These are phyloP conservation scores for Cicer judaicum DNA, from an alignment of 306 rosid species.

Conservation along the genomic window DNA sequence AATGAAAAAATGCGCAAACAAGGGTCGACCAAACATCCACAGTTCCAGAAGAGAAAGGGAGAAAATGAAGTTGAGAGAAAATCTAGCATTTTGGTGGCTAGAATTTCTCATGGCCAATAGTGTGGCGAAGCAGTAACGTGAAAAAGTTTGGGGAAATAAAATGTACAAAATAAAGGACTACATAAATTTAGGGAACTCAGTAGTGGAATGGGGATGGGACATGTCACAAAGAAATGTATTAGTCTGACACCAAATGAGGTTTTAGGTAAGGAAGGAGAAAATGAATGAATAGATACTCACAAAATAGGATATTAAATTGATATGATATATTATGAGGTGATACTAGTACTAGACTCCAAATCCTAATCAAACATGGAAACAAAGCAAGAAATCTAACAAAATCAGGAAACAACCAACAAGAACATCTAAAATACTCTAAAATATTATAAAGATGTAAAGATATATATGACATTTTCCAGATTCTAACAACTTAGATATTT, in stretches of 20 bases:
- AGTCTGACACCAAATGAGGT: not conserved
- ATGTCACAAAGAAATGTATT: not conserved
- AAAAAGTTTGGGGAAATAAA: not conserved
- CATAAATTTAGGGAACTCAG: not conserved
- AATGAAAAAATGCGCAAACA: not conserved
- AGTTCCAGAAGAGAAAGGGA: conserved; percentile 9
- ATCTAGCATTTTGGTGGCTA: not conserved
- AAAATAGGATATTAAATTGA: conserved; percentile 13
- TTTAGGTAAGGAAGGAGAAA: not conserved
- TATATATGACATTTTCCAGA: conserved; percentile 1
- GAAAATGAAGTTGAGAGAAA: not conserved
- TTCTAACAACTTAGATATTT: conserved; percentile 18
- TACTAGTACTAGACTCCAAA: conserved; percentile 3
- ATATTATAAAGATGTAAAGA: conserved; percentile 2
- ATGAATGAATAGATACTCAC: not conserved
- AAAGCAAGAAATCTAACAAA: conserved; percentile 21
- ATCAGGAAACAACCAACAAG: not conserved
- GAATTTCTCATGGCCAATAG: conserved; percentile 15
- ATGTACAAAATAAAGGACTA: not conserved
- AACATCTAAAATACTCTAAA: conserved; percentile 1
- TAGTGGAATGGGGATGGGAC: not conserved
- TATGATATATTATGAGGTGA: conserved; percentile 4
- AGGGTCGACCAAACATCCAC: not conserved
- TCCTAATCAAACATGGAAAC: conserved; percentile 20
- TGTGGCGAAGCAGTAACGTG: not conserved